Base-by-base conservation (phyloP, 345 rosid species). In the Euphorbia peplus region DNA sequence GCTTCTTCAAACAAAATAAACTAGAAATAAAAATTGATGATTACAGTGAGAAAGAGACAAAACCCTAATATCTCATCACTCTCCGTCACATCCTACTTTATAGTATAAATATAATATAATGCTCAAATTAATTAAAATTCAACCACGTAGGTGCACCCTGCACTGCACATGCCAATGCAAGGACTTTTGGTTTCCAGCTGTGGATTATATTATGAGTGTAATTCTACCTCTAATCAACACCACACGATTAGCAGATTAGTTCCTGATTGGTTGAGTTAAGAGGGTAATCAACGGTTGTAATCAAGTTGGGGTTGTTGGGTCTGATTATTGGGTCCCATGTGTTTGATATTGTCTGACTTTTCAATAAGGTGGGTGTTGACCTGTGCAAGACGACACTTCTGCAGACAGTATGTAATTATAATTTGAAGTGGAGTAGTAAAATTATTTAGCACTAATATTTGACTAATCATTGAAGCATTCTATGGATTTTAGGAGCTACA, bases 331-430 rank as follows among this genome's bases (percentile, higher is more conserved):
- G 83, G 76, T 6, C 80, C 83, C 68, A 64, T 6, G 3, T 70
- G 70, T 44, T 52, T 8, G 63, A 29, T 69, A 44, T 39, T 72
- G 74, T 65, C 67, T 42, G 65, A 55, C 52, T 53, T 62, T 70
- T 76, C 21, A 68, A 79, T 32, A 55, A 66, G 83, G 79, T 72
- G 64, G 72, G 77, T 82, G 73, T 79, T 82, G 85, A 82, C 85
- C 69, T 59, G 41, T 12, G 14, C 41, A 29, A 0, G 2, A 42
- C 47, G 47, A 42, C 47, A 42, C 1, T 12, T 7, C 16, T 44
- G 12, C 50, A 44, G 16, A 39, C 11, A 39, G 11, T 39, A 39
- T 39, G 3, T 39, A 39, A 3, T 35, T 35, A 35, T 3, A 3
- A 35, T 35, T 3, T 35, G 39, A 8, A 35, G 8, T 35, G 4